These are phyloP conservation scores for Prunus davidiana DNA, from an alignment of 306 rosid species.

Conservation along the genomic window DNA sequence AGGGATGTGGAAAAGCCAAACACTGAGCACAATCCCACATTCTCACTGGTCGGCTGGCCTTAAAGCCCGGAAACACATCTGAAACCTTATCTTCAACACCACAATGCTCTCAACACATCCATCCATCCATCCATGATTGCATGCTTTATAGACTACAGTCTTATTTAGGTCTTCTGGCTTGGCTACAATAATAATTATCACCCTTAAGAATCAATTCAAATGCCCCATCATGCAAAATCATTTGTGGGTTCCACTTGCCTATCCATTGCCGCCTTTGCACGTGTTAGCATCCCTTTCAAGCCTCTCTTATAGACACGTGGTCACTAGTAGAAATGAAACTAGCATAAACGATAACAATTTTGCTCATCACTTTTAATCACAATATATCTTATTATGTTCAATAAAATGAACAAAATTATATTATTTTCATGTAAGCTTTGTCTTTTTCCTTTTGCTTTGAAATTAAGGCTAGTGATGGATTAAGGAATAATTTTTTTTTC, in stretches of 20 bases:
- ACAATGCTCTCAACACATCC: background rate
- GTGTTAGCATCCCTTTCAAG: constrained; percentile 13
- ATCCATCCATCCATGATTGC: constrained; percentile 31
- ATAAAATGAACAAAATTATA: too few species aligned
- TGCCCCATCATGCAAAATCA: constrained; percentile 65
- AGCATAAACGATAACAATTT: background rate
- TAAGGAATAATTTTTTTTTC: constrained; percentile 15
- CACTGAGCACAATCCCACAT: constrained; percentile 47
- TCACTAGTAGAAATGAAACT: background rate
- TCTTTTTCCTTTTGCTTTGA: constrained; percentile 2
- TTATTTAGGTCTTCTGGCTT: background rate
- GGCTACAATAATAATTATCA: constrained; percentile 23
- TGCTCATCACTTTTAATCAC: too few species aligned
- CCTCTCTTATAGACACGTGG: background rate
- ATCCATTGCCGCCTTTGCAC: background rate
- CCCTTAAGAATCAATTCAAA: constrained; percentile 42
- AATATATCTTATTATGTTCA: too few species aligned
- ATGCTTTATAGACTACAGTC: constrained; percentile 15
- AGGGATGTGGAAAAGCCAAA: constrained; percentile 48
- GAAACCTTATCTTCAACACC: constrained; percentile 76
- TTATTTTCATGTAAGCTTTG: constrained; percentile 2
- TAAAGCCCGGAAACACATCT: constrained; percentile 56
- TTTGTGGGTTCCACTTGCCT: constrained; percentile 40
- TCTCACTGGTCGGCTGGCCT: constrained; percentile 51
- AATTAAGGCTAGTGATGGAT: constrained; percentile 26